Conservation (phyloP, 257 asterid genomes). For the Solanum lycopersicoides region DNA sequence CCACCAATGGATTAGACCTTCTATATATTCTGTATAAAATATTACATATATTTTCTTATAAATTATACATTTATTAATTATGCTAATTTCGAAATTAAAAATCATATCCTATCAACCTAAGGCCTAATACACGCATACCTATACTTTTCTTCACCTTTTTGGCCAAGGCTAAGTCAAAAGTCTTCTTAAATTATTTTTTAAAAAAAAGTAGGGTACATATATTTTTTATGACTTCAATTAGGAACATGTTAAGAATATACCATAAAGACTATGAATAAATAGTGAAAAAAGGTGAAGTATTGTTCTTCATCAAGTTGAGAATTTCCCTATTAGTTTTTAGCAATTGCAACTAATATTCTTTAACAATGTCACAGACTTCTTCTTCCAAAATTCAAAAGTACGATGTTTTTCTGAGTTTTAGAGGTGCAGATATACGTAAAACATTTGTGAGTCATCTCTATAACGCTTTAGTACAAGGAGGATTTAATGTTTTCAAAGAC, state of each 20-base stretch:
- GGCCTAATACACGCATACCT: neutral
- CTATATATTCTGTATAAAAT: fast-evolving
- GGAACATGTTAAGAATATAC: neutral
- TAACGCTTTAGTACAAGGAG: neutral
- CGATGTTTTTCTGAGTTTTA: neutral
- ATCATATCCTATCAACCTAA: neutral
- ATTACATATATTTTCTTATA: no score
- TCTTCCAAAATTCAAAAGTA: neutral
- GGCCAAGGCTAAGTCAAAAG: neutral
- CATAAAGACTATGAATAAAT: neutral
- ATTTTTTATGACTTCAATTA: neutral
- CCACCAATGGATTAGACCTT: no score
- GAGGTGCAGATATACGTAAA: no score
- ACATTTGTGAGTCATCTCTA: neutral
- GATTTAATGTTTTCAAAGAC: neutral
- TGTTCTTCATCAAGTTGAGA: neutral
- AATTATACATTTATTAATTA: no score
- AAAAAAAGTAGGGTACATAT: neutral
- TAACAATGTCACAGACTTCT: neutral
- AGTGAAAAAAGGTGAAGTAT: neutral
- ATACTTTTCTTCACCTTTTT: neutral
- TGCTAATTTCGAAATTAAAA: fast-evolving
- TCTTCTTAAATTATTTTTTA: neutral
- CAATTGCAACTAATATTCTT: neutral
- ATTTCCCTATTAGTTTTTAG: neutral